These are phyloP conservation scores for Leccinum rimulosum DNA, from an alignment of 768 basidiomycete species.

Conservation along the genomic window DNA sequence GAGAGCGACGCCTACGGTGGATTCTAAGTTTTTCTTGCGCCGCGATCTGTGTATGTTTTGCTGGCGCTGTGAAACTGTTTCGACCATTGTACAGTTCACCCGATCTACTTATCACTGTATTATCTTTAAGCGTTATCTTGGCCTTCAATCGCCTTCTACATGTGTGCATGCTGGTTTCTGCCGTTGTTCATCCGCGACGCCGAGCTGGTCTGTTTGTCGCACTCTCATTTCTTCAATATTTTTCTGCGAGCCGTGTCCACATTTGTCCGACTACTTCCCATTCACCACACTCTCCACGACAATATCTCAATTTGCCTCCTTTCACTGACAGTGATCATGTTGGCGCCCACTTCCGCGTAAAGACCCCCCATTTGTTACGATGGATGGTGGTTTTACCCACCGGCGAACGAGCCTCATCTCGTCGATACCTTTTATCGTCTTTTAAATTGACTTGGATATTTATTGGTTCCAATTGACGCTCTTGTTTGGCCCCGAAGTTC, in stretches of 20 bases:
- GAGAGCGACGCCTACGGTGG: conserved; percentile 70
- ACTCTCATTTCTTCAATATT: background rate
- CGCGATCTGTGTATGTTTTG: conserved; percentile 6
- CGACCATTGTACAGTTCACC: conserved; percentile 18
- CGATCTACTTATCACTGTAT: conserved; percentile 25
- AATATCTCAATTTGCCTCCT: background rate
- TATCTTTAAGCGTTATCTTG: conserved; percentile 14
- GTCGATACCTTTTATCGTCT: conserved; percentile 27
- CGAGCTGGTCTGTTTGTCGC: conserved; percentile 29
- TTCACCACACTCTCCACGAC: background rate
- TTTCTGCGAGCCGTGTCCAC: conserved; percentile 7
- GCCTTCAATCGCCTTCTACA: background rate
- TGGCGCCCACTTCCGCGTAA: conserved; percentile 14
- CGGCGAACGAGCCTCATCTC: conserved; percentile 37
- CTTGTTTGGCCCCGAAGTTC: background rate
- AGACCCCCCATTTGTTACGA: conserved; percentile 9
- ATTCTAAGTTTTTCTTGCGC: conserved; percentile 38
- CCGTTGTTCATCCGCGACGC: conserved; percentile 22
- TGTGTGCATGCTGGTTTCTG: conserved; percentile 23
- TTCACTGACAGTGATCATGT: conserved; percentile 1
- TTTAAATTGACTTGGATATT: background rate
- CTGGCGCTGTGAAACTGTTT: conserved; percentile 11
- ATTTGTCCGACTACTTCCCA: conserved; percentile 13
- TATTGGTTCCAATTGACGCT: background rate
- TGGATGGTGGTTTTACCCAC: conserved; percentile 27